Conservation (phyloP, 2,329 filamentous ascomycete species). For the Hymenoscyphus infarciens region DNA sequence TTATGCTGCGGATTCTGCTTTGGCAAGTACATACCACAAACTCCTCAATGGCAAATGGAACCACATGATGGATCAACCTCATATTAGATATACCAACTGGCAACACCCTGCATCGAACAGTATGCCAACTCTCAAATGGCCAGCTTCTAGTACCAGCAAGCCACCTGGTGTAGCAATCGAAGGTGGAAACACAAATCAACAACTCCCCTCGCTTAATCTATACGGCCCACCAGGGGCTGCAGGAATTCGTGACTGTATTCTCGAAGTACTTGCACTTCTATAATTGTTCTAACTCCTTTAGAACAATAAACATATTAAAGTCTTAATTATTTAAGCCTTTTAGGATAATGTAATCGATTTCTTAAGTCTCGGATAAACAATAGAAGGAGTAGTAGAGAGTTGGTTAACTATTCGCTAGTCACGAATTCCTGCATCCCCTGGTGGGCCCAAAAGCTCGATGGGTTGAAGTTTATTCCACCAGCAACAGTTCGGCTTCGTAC, state of each 20-base stretch:
- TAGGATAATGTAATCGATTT: too few relatives aligned
- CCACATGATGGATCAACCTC: constrained; percentile 23
- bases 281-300: too few relatives aligned
- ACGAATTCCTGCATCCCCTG: too few relatives aligned
- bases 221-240: too few relatives aligned
- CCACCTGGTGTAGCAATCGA: constrained; percentile 18
- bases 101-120: constrained; percentile 19
- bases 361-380: too few relatives aligned
- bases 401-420: too few relatives aligned
- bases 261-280: too few relatives aligned
- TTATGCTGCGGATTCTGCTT: constrained; percentile 15
- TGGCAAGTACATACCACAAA: constrained; percentile 18
- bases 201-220: constrained; percentile 14
- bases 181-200: constrained; percentile 15
- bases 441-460: constrained; percentile 13
- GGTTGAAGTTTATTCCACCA: constrained; percentile 19
- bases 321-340: too few relatives aligned
- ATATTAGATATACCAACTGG: constrained; percentile 21
- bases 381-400: too few relatives aligned
- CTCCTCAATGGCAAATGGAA: constrained; percentile 22
- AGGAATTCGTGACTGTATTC: too few relatives aligned
- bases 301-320: too few relatives aligned
- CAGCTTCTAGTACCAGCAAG: constrained; percentile 4
- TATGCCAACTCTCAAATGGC: constrained; percentile 14
- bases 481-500: constrained; percentile 12